These are phyloP conservation scores for Cyclanthera cordifolia DNA, from an alignment of 306 rosid species.

Conservation along the genomic window DNA sequence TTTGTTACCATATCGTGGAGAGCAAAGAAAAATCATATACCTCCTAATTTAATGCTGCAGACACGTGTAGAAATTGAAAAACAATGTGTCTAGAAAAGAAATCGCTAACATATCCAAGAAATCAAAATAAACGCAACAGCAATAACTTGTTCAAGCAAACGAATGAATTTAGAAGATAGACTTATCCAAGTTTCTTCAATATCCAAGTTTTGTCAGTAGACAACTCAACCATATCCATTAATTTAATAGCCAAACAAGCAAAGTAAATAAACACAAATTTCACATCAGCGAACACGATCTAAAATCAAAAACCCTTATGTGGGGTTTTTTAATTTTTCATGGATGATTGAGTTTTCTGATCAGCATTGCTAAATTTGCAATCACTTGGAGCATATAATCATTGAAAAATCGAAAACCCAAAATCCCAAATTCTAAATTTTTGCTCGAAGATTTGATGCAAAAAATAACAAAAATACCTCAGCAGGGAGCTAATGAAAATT, in stretches of 20 bases:
- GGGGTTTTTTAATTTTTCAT: neutral
- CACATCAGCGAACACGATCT: neutral
- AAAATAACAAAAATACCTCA: neutral
- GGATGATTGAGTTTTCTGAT: neutral
- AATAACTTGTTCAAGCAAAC: slow-evolving; percentile 3
- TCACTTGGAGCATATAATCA: neutral
- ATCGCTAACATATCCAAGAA: neutral
- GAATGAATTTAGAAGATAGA: neutral
- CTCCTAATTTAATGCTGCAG: neutral
- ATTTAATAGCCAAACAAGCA: neutral
- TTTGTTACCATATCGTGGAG: neutral
- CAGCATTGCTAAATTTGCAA: neutral
- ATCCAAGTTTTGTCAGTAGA: neutral
- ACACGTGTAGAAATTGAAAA: neutral
- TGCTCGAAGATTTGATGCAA: neutral
- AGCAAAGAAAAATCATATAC: neutral
- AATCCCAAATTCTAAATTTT: neutral
- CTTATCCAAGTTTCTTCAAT: slow-evolving; percentile 3
- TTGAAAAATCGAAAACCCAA: neutral
- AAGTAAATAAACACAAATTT: slow-evolving; percentile 8
- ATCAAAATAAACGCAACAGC: slow-evolving; percentile 7
- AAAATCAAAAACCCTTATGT: no score
- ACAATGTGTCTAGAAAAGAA: neutral
- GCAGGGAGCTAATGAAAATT: neutral
- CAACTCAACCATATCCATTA: slow-evolving; percentile 14